Evolutionary conservation across 2,329 filamentous ascomycete genomes (phyloP).

Genomic region (Arthrinium phaeospermum): DNA sequence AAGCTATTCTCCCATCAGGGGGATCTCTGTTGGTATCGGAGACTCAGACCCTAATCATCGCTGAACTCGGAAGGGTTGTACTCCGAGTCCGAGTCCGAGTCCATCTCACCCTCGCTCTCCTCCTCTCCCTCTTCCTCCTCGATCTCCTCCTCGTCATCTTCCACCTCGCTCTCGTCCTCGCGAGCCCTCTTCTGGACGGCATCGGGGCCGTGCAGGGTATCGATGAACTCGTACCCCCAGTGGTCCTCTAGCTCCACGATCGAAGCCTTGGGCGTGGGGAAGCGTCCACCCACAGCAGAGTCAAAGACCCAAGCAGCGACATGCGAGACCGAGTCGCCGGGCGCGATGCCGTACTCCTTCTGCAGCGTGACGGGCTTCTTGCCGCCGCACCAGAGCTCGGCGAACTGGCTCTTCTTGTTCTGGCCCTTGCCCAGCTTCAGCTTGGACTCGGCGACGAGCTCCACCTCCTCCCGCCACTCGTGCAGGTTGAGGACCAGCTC

Average conservation of each 20-base stretch:
- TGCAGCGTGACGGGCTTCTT: neutral
- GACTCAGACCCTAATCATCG: too few species aligned
- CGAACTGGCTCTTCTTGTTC: neutral
- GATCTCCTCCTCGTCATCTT: neutral
- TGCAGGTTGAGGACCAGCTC: neutral
- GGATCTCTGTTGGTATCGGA: too few species aligned
- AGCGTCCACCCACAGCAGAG: neutral
- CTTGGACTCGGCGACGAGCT: neutral
- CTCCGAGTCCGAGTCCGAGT: too few species aligned
- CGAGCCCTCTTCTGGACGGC: neutral
- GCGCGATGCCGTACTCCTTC: neutral
- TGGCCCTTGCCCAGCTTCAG: neutral
- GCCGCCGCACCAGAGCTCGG: slow-evolving; percentile 12
- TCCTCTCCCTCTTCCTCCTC: neutral
- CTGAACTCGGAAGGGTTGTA: too few species aligned
- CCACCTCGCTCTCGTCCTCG: neutral
- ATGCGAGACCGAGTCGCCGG: slow-evolving; percentile 3
- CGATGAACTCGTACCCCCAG: neutral
- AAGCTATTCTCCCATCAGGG: too few species aligned
- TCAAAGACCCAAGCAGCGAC: slow-evolving; percentile 17
- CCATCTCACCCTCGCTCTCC: neutral
- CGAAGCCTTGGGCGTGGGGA: neutral
- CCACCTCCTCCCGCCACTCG: slow-evolving; percentile 12
- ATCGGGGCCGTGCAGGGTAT: neutral
- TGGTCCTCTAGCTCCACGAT: neutral